Percentiles rank a stretch among this genome's conserved stretches.
phyloP scores from a whole-genome alignment of 345 rosid genomes.

The Mallotus nudiflorus region DNA sequence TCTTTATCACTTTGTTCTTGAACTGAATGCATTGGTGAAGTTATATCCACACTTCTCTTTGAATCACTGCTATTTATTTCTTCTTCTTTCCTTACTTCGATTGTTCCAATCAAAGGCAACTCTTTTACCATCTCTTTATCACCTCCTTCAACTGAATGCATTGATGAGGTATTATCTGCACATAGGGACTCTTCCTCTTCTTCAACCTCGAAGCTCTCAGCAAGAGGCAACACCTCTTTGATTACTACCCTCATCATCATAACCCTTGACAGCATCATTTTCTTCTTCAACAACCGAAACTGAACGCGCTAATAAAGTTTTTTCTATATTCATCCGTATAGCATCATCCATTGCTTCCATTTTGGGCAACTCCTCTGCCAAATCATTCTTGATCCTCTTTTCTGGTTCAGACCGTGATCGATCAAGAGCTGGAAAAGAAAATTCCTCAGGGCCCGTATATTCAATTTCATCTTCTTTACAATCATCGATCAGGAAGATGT shows the following conservation, averaged over 20 bases:
- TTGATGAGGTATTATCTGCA: slow-evolving; percentile 1
- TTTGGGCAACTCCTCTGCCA: background rate
- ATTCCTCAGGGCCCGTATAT: slow-evolving; percentile 17
- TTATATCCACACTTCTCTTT: background rate
- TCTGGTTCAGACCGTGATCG: background rate
- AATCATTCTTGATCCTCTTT: slow-evolving; percentile 4
- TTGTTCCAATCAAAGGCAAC: background rate
- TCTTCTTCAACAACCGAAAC: slow-evolving; percentile 7
- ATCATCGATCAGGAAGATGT: slow-evolving; percentile 22
- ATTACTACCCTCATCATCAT: background rate
- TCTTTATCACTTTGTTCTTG: background rate
- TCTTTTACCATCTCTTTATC: background rate
- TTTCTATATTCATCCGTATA: background rate
- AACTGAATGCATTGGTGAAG: slow-evolving; percentile 12
- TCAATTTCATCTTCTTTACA: slow-evolving; percentile 17
- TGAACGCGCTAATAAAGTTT: background rate
- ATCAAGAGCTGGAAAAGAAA: slow-evolving; percentile 14
- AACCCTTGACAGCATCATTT: background rate
- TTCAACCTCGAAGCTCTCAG: background rate
- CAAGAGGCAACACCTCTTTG: background rate
- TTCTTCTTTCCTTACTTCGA: background rate
- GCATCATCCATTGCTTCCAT: slow-evolving; percentile 3
- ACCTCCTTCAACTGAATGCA: slow-evolving; percentile 7
- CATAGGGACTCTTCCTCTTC: slow-evolving; percentile 1
- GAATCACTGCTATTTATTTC: background rate